Evolutionary conservation across 768 basidiomycete species (phyloP).

Genomic region (Cystofilobasidium ferigula): DNA sequence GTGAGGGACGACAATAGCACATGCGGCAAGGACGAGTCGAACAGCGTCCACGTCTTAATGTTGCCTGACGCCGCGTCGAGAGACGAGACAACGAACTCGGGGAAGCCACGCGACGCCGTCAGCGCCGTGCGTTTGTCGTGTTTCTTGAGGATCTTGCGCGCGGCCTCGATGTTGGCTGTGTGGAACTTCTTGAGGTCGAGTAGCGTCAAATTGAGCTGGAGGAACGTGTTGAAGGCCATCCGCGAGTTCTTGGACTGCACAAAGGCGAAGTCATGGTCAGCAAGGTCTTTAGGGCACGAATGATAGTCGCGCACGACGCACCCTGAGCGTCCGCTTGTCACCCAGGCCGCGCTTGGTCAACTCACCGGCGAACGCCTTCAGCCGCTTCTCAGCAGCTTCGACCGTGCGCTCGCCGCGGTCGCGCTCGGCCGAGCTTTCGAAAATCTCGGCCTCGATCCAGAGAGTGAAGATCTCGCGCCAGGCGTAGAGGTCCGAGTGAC

Average conservation of each 20-base stretch:
- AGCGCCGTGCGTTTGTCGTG: constrained; percentile 76
- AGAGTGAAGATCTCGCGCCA: constrained; percentile 86
- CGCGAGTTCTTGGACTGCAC: constrained; percentile 45
- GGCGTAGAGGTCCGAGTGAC: constrained; percentile 58
- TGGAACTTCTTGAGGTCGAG: constrained; percentile 80
- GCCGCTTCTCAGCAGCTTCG: constrained; percentile 57
- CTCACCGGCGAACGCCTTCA: constrained; percentile 54
- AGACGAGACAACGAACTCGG: constrained; percentile 37
- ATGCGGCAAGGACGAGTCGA: constrained; percentile 46
- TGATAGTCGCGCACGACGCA: not conserved
- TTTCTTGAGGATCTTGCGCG: constrained; percentile 87
- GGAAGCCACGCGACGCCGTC: constrained; percentile 47
- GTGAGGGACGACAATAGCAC: constrained; percentile 71
- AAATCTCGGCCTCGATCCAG: constrained; percentile 75
- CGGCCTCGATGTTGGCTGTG: constrained; percentile 72
- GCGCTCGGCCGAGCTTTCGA: constrained; percentile 59
- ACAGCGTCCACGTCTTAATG: constrained; percentile 37
- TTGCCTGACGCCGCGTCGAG: constrained; percentile 31
- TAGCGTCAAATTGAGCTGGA: constrained; percentile 64
- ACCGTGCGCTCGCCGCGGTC: constrained; percentile 52
- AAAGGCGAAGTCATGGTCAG: too few relatives aligned
- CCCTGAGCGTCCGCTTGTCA: constrained; percentile 47
- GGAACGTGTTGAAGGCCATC: constrained; percentile 56
- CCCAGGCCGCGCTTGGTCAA: constrained; percentile 51
- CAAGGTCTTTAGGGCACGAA: too few relatives aligned